Conservation (phyloP, 169 alveolate genomes). For the Eimeria acervulina region DNA sequence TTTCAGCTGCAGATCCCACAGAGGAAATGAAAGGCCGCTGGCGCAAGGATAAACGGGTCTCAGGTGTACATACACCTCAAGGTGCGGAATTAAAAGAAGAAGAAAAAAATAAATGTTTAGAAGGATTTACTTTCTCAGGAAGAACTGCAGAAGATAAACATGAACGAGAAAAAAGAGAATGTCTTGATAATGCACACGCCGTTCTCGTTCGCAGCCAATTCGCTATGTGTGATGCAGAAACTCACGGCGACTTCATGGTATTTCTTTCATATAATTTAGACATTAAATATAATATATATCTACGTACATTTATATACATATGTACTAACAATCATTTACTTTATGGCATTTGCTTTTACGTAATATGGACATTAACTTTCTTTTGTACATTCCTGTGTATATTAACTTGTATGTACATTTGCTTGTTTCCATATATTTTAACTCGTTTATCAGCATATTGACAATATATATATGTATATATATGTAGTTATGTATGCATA, state of each 20-base stretch:
- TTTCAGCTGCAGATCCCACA: too few species aligned
- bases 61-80: not conserved
- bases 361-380: too few species aligned
- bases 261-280: too few species aligned
- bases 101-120: not conserved
- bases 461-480: too few species aligned
- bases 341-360: not conserved
- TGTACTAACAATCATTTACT: not conserved
- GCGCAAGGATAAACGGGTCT: slow-evolving; percentile 74
- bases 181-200: not conserved
- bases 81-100: not conserved
- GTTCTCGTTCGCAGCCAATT: slow-evolving; percentile 48
- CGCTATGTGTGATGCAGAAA: slow-evolving; percentile 59
- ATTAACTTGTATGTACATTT: not conserved
- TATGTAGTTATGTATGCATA: too few species aligned
- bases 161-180: not conserved
- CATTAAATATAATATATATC: too few species aligned
- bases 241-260: slow-evolving; percentile 60
- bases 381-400: not conserved
- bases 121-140: slow-evolving; percentile 25
- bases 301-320: too few species aligned
- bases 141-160: not conserved
- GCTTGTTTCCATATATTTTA: too few species aligned
- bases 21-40: slow-evolving; percentile 63
- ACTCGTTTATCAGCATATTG: too few species aligned